Conservation (phyloP, 73 alveolate genomes). For the Paramecium primaurelia region DNA sequence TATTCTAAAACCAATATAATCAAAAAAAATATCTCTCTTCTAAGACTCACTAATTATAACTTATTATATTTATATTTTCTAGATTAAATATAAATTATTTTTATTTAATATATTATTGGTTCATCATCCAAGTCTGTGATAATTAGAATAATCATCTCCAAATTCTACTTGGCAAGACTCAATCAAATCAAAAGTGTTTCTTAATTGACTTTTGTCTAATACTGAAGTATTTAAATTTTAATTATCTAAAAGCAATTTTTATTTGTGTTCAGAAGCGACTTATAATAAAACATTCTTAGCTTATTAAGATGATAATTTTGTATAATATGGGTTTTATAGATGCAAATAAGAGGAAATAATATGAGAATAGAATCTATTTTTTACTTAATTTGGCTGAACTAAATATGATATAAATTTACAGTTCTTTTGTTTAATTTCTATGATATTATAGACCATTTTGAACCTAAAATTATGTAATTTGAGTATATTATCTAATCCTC, state of each 20-base stretch:
- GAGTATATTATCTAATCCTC: neutral
- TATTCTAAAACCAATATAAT: too few relatives aligned
- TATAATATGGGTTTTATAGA: neutral
- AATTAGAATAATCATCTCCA: too few relatives aligned
- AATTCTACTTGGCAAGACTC: too few relatives aligned
- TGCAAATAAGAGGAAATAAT: neutral
- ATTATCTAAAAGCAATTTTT: neutral
- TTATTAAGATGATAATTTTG: neutral
- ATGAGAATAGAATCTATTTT: conserved; percentile 49
- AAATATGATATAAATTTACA: neutral
- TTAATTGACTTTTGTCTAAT: neutral
- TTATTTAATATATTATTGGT: too few relatives aligned
- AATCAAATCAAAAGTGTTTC: too few relatives aligned
- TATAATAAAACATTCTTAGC: neutral
- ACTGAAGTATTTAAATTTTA: neutral
- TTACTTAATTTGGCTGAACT: conserved; percentile 23
- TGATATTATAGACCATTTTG: neutral
- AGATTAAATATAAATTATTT: too few relatives aligned
- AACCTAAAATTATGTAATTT: neutral
- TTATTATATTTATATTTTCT: too few relatives aligned
- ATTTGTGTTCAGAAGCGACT: neutral
- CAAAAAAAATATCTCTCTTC: too few relatives aligned
- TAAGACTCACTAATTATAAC: too few relatives aligned
- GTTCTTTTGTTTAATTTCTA: neutral
- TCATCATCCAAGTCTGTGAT: too few relatives aligned